Evolutionary conservation across 2,329 filamentous ascomycete genomes (phyloP), one percentile per base, ranked within the genome.

Genomic region (Trichoderma harzianum): DNA sequence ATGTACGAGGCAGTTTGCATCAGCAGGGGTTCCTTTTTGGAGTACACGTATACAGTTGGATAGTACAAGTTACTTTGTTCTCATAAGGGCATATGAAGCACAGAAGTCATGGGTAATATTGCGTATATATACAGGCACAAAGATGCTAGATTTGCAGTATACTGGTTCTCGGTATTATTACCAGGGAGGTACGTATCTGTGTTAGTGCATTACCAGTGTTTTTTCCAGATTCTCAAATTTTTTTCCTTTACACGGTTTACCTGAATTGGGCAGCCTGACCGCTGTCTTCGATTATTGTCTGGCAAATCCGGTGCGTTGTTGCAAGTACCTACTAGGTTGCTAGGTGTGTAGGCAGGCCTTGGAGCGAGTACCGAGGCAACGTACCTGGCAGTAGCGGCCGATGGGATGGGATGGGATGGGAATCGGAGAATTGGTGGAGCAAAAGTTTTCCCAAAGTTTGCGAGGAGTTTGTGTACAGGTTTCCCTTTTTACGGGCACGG

Each of bases 361-460:
- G 43, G 7, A 65, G 18, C 11, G 26, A 63, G 43, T 65, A 26
- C 53, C 53, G 53, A 57, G 53, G 53, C 53, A 57, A 57, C 11
- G 30, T 60, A 16, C 30, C 57, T 55, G 51, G 51, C 51, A 55
- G 57, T 60, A 60, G 28, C 57, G 30, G 30, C 57, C 28, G 57
- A 28, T 28, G 14, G 26, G 14, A 30, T 39, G 5, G 26, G 14
- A 30, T 39, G 5, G 21, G 34, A 63, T 26, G 12, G 28, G 28
- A 24, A 63, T 63, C 61, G 61, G 61, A 63, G 61, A 63, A 63
- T 63, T 63, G 61, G 61, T 63, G 61, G 61, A 63, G 34, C 16
- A 63, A 14, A 16, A 12, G 21, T 21, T 34, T 47, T 7, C 18
- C 39, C 10, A 39, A 39, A 39, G 36, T 39, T 39, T 39, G 36